These are phyloP conservation scores for Xylaria sp. DNA, from an alignment of 495 filamentous ascomycete genomes.

Conservation along the genomic window DNA sequence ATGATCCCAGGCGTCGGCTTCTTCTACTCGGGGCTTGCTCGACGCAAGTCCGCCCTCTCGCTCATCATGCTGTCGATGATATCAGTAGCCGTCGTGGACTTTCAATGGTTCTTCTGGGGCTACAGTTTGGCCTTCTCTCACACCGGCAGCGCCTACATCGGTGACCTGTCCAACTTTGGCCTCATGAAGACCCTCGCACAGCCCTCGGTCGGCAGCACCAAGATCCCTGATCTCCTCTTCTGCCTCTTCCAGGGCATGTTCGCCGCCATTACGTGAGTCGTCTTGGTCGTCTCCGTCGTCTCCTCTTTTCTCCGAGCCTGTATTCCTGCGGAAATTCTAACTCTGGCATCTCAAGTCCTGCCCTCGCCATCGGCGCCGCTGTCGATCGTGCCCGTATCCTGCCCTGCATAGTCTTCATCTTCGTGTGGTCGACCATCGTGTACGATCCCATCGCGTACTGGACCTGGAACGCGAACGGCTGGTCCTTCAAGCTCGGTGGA, in stretches of 20 bases:
- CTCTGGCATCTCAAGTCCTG: conserved; percentile 58
- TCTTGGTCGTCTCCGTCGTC: not conserved
- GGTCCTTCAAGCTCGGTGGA: conserved; percentile 75
- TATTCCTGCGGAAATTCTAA: not conserved
- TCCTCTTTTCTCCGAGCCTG: not conserved
- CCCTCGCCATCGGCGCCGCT: conserved; percentile 78
- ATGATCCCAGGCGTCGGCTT: conserved; percentile 97
- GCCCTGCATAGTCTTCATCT: conserved; percentile 85
- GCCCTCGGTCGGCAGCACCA: conserved; percentile 80
- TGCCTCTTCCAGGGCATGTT: conserved; percentile 93
- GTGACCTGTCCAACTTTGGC: conserved; percentile 85
- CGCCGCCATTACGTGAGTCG: conserved; percentile 74
- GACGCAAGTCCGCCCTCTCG: conserved; percentile 92
- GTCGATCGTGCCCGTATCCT: conserved; percentile 84
- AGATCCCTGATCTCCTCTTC: conserved; percentile 89
- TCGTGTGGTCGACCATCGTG: conserved; percentile 85
- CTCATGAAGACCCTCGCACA: conserved; percentile 77
- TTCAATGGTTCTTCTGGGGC: conserved; percentile 99
- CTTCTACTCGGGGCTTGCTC: conserved; percentile 98
- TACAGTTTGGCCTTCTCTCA: conserved; percentile 92
- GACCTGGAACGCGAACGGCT: conserved; percentile 87
- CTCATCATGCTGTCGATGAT: conserved; percentile 95
- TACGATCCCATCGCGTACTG: conserved; percentile 89
- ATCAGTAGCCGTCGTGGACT: conserved; percentile 85
- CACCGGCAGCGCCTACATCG: conserved; percentile 85